Conservation (phyloP, 2,329 filamentous ascomycete genomes). For the Monascus ruber region DNA sequence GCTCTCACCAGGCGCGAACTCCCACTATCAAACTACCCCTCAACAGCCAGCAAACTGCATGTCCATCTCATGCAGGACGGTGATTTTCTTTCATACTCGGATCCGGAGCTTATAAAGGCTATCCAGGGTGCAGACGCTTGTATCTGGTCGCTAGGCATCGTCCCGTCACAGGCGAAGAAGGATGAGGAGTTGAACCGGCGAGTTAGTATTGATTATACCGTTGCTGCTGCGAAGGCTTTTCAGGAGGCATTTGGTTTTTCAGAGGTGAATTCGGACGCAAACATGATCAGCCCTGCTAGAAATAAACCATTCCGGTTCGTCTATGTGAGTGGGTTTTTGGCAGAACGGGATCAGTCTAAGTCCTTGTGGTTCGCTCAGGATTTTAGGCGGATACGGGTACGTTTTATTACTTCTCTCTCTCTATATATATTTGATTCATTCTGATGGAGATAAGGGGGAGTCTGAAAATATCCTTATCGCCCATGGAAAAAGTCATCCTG, state of each 20-base stretch:
- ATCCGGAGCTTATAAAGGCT: conserved; percentile 26
- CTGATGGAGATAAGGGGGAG: conserved; percentile 7
- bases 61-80: conserved; percentile 34
- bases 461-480: conserved; percentile 8
- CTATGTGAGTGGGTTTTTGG: conserved; percentile 26
- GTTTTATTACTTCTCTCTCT: background rate
- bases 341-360: conserved; percentile 29
- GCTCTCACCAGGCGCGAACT: conserved; percentile 40
- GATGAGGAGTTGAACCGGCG: conserved; percentile 10
- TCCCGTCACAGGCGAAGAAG: background rate
- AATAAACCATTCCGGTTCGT: conserved; percentile 31
- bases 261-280: conserved; percentile 3
- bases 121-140: conserved; percentile 35
- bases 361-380: conserved; percentile 26
- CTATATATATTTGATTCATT: background rate
- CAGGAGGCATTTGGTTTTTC: conserved; percentile 4
- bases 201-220: conserved; percentile 23
- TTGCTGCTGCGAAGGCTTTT: conserved; percentile 21
- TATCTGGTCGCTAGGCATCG: conserved; percentile 28
- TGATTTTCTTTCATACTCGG: conserved; percentile 44
- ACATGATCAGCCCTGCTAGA: conserved; percentile 2
- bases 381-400: conserved; percentile 16
- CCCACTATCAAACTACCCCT: conserved; percentile 23
- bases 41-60: conserved; percentile 39
- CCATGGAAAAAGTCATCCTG: conserved; percentile 3